Conservation (phyloP, 1,284 basidiomycete genomes). For the Lentinula novae-zelandiae region DNA sequence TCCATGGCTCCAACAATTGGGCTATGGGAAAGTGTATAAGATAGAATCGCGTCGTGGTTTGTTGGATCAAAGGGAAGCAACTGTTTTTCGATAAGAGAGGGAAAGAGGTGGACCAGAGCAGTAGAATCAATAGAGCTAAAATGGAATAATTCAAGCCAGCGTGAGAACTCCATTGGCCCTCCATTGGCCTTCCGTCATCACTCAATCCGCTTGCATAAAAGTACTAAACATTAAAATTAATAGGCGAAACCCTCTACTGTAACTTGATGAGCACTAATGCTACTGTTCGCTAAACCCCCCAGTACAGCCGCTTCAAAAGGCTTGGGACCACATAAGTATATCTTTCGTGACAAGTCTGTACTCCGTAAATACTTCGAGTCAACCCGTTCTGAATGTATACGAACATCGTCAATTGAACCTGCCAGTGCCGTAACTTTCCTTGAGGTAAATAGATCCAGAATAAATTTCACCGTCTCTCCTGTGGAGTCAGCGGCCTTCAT, state of each 20-base stretch:
- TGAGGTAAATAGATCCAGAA: conserved; percentile 23
- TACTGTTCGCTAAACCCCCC: conserved; percentile 24
- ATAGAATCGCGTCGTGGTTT: not conserved
- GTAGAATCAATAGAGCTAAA: not conserved
- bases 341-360: conserved; percentile 19
- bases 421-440: conserved; percentile 5
- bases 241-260: conserved; percentile 36
- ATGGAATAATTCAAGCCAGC: not conserved
- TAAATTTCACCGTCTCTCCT: conserved; percentile 17
- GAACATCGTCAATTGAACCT: not conserved
- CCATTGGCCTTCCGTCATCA: not conserved
- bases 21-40: not conserved
- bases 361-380: conserved; percentile 23
- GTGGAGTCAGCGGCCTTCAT: conserved; percentile 17
- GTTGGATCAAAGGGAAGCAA: not conserved
- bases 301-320: conserved; percentile 31
- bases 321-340: conserved; percentile 37
- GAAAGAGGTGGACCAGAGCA: not conserved
- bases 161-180: not conserved
- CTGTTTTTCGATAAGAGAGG: not conserved
- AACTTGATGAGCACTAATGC: conserved; percentile 26
- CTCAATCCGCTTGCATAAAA: not conserved
- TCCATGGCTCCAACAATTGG: conserved; percentile 42
- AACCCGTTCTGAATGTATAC: conserved; percentile 26
- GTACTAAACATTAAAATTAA: conserved; percentile 15